Evolutionary conservation across 192 early-diverging fungal genomes (phyloP).

Genomic region (Funneliformis mosseae): DNA sequence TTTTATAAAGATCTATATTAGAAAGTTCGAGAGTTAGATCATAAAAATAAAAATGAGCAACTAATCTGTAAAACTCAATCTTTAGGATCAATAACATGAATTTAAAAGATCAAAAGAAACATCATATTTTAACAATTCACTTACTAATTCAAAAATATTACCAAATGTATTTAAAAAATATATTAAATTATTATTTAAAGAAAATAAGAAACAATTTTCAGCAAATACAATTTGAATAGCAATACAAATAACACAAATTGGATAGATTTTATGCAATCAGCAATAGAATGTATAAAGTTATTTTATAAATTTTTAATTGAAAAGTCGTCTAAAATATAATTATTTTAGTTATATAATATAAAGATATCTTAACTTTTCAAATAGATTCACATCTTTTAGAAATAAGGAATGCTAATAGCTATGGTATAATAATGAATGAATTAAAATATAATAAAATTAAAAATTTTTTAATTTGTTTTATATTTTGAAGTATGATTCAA

Average conservation of each 20-base stretch:
- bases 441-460: background rate
- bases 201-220: background rate
- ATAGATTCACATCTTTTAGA: background rate
- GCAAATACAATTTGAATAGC: slow-evolving; percentile 1
- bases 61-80: too few relatives aligned
- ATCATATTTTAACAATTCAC: too few relatives aligned
- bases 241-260: background rate
- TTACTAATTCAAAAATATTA: too few relatives aligned
- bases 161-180: too few relatives aligned
- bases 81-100: too few relatives aligned
- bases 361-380: background rate
- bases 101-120: too few relatives aligned
- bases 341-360: background rate
- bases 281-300: background rate
- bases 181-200: background rate
- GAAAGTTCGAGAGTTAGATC: too few relatives aligned
- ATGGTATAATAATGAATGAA: background rate
- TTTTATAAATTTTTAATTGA: background rate
- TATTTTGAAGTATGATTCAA: background rate
- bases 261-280: background rate
- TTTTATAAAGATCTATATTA: background rate
- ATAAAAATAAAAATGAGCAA: too few relatives aligned
- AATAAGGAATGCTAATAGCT: background rate
- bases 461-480: background rate
- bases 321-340: background rate